Evolutionary conservation across 78 protist genomes (phyloP), one percentile per base, ranked within the genome.

Genomic region (Monosiga brevicollis): DNA sequence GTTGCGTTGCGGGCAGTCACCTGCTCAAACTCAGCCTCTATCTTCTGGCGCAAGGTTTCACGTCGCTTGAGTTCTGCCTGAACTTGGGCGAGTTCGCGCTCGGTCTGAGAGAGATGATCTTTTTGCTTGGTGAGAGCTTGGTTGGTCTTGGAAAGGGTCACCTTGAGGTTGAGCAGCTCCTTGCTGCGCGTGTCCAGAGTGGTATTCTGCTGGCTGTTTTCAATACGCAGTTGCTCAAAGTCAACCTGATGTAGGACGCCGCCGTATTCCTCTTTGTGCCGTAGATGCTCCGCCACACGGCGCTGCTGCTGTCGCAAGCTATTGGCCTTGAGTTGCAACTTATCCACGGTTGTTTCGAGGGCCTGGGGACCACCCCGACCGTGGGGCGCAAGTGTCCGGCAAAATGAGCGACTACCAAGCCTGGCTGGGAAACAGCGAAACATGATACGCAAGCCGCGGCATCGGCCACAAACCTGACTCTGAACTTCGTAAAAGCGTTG

Each of bases 201-300:
- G 54, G 87, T 91, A 35, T 76, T 62, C 78, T 79, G 87, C 84
- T 91, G 93, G 73, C 88, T 89, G 79, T 93, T 93, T 82, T 93
- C 95, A 41, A 93, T 93, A 77, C 89, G 86, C 70, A 93, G 83
- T 90, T 93, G 95, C 26, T 88, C 92, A 62, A 93, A 93, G 90
- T 93, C 93, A 82, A 93, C 88, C 35, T 38, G 81, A 74, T 76
- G 83, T 34, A 91, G 84, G 29, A 72, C 87, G 22, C 87, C 95
- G 26, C 91, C 89, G 88, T 85, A 81, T 74, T 91, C 95, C 38
- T 91, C 95, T 70, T 90, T 83, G 38, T 84, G 90, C 83, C 80
- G n/a, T 37, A 91, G 88, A 79, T 91, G 92, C 9, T 1, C 22
- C 83, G 82, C 86, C 35, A 62, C 10, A 80, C 87, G 86, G 36